Evolutionary conservation across 441 rosid genomes (phyloP), one percentile per base, ranked within the genome.

Genomic region (Syzygium syzygioides): DNA sequence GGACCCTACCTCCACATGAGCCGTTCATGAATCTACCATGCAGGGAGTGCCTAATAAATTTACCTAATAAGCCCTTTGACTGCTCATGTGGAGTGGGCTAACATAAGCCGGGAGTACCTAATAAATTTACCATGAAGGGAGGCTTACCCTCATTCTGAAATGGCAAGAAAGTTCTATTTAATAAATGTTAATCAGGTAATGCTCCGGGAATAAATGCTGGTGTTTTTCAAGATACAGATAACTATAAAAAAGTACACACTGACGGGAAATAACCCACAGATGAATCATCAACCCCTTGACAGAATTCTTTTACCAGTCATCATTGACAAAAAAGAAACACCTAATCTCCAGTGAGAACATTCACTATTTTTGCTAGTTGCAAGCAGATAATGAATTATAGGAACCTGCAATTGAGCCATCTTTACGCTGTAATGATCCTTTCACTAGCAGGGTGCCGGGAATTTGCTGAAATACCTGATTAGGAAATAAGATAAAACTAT

Each of bases 401-500:
- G 87, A 90, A 96, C 98, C 99, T 93, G 98, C 88, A 86, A 90
- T 86, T 52, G 94, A 87, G 89, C 90, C 88, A 88, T 94, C 95
- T 92, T 88, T 93, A 55, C 91, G 93, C 91, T 90, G 96, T 89
- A 95, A 89, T 54, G 97, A 96, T 89, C 95, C 99, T 93, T 95
- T 96, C 87, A 96, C 94, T 91, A 97, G 93, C 90, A 96, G 93
- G 56, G 99, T 91, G 62, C 98, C 98, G 6, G 97, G 98, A 85
- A 93, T 95, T 92, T 95, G 99, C 91, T 96, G 98, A 89, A 96
- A 97, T 68, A 97, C 96, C 97, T 96, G 92, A 28, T 89, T 57
- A 79, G 91, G 9, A 85, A 50, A 57, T 66, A 41, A 60, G 14
- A 76, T 23, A 12, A 14, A 45, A 41, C 83, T 20, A 76, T 76